Conservation (phyloP, 345 rosid species). For the Luvunga scandens region DNA sequence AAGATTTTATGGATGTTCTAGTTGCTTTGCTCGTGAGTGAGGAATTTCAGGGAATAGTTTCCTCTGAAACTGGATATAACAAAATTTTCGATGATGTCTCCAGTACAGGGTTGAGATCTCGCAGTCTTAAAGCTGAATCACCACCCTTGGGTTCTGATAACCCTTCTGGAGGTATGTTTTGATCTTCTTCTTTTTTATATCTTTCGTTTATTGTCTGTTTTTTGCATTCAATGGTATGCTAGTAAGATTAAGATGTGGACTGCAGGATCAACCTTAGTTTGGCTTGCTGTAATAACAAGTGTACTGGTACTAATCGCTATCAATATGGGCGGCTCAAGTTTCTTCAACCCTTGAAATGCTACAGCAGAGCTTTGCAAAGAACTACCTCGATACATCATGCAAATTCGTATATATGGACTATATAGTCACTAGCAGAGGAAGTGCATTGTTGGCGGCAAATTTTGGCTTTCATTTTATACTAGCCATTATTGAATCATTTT, state of each 20-base stretch:
- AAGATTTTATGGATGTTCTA: constrained; percentile 90
- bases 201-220: not conserved
- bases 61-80: constrained; percentile 71
- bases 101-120: constrained; percentile 35
- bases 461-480: not conserved
- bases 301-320: constrained; percentile 67
- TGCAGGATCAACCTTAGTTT: constrained; percentile 71
- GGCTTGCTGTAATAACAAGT: constrained; percentile 76
- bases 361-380: constrained; percentile 16
- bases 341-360: constrained; percentile 79
- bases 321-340: constrained; percentile 63
- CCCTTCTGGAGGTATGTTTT: constrained; percentile 30
- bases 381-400: constrained; percentile 33
- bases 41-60: constrained; percentile 95
- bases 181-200: not conserved
- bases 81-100: constrained; percentile 44
- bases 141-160: constrained; percentile 31
- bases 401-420: not conserved
- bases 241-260: constrained; percentile 7
- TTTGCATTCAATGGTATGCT: not conserved
- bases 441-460: not conserved
- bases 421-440: not conserved
- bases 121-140: constrained; percentile 30
- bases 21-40: constrained; percentile 92
- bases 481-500: not conserved